These are phyloP conservation scores for Cryphonectria nitschkei DNA, from an alignment of 2,329 filamentous ascomycete species.

Conservation along the genomic window DNA sequence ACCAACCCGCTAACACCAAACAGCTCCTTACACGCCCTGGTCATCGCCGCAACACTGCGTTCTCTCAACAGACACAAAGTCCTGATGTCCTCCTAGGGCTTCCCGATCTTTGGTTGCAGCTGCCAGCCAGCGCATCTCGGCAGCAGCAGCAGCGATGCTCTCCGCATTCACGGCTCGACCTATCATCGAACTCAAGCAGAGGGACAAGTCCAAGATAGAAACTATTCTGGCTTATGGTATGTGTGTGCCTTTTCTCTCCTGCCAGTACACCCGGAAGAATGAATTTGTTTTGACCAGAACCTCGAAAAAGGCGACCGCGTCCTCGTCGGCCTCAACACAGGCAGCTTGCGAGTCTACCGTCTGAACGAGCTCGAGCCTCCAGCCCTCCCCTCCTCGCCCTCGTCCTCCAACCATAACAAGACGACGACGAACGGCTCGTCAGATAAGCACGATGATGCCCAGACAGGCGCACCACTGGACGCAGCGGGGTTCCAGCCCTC, in stretches of 20 bases:
- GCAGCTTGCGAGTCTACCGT: constrained; percentile 86
- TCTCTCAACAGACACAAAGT: constrained; percentile 2
- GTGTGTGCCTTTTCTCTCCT: constrained; percentile 26
- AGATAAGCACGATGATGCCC: constrained; percentile 11
- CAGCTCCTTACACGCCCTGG: background rate
- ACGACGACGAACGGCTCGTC: constrained; percentile 40
- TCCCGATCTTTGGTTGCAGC: constrained; percentile 18
- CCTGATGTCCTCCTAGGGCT: constrained; percentile 27
- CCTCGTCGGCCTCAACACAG: constrained; percentile 88
- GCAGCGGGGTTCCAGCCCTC: constrained; percentile 31
- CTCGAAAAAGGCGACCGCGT: constrained; percentile 76
- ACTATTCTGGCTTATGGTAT: constrained; percentile 88
- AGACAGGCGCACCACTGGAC: constrained; percentile 23
- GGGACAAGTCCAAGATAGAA: constrained; percentile 97
- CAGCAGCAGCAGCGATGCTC: constrained; percentile 70
- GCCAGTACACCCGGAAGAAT: too few species aligned
- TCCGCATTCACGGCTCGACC: constrained; percentile 96
- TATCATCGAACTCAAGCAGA: constrained; percentile 93
- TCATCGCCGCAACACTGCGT: background rate
- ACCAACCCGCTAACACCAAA: constrained; percentile 5
- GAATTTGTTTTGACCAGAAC: constrained; percentile 3
- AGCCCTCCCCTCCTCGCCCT: constrained; percentile 42
- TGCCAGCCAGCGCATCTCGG: constrained; percentile 27
- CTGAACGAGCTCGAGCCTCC: constrained; percentile 68
- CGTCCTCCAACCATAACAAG: constrained; percentile 41